Percentiles rank a stretch among this genome's conserved stretches.
These are phyloP conservation scores for Colletotrichum sp. DNA, from an alignment of 2,329 filamentous ascomycete species.

Conservation along the genomic window DNA sequence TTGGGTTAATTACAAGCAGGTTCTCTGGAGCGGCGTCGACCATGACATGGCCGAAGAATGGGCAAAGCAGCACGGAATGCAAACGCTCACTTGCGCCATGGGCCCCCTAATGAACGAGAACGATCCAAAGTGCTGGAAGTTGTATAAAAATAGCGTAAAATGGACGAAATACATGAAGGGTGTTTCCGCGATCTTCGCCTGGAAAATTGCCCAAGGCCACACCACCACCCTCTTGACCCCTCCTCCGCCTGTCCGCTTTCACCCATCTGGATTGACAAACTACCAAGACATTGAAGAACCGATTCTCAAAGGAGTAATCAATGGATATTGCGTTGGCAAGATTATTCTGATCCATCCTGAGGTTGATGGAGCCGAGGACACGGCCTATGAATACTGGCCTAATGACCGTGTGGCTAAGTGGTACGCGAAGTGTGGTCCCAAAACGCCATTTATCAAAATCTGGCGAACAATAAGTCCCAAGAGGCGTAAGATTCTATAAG, in stretches of 20 bases:
- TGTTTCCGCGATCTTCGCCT: not conserved
- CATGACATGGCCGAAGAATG: not conserved
- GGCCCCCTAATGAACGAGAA: not conserved
- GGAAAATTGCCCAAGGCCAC: not conserved
- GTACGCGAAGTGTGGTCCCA: too few relatives aligned
- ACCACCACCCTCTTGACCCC: not conserved
- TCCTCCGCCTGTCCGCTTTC: not conserved
- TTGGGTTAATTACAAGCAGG: not conserved
- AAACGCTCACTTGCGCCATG: not conserved
- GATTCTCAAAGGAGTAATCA: not conserved
- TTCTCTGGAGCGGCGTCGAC: not conserved
- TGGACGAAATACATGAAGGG: not conserved
- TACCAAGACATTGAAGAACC: not conserved
- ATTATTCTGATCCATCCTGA: not conserved
- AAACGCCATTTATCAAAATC: too few relatives aligned
- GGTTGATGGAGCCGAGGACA: not conserved
- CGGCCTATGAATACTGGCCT: not conserved
- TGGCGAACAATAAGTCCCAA: too few relatives aligned
- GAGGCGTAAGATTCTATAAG: too few relatives aligned
- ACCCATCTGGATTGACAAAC: not conserved
- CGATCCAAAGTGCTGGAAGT: not conserved
- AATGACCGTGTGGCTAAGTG: too few relatives aligned
- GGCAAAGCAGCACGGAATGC: not conserved
- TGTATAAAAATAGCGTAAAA: too few relatives aligned
- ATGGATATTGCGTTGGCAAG: too few relatives aligned